A percentile compares a stretch with the other conserved stretches of the same genome.
These are phyloP conservation scores for Tylopilus sp. DNA, from an alignment of 1,284 basidiomycete genomes.

Conservation along the genomic window DNA sequence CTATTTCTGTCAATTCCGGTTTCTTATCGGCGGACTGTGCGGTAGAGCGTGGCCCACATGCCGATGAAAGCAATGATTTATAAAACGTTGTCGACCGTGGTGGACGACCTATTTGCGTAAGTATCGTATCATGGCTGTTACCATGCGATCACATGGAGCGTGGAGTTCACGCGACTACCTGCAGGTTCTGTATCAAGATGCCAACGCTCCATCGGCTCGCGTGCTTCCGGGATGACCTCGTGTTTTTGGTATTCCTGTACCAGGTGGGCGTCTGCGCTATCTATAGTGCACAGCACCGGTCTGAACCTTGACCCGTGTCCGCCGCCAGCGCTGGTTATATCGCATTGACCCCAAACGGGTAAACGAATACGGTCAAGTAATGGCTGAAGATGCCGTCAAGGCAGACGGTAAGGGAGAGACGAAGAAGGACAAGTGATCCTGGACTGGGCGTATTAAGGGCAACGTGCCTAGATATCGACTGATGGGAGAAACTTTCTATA, in stretches of 20 bases:
- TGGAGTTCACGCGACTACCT: constrained; percentile 13
- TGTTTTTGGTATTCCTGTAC: constrained; percentile 84
- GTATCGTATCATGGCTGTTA: constrained; percentile 34
- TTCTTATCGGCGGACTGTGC: constrained; percentile 17
- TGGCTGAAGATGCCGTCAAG: constrained; percentile 49
- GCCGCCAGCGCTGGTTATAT: constrained; percentile 85
- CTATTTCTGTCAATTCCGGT: constrained; percentile 17
- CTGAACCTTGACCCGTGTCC: constrained; percentile 13
- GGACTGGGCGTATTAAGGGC: no score
- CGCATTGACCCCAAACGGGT: constrained; percentile 88
- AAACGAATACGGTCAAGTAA: constrained; percentile 93
- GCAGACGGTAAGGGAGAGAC: constrained; percentile 40
- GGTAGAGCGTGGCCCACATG: constrained; percentile 85
- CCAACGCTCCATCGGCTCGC: constrained; percentile 88
- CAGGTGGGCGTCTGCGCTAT: constrained; percentile 53
- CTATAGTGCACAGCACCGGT: constrained; percentile 4
- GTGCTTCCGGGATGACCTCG: constrained; percentile 89
- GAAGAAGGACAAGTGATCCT: constrained; percentile 52
- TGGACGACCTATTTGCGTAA: constrained; percentile 92
- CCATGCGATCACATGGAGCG: constrained; percentile 17
- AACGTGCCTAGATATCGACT: no score
- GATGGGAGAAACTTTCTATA: neutral
- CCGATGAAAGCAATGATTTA: constrained; percentile 97
- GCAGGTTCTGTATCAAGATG: constrained; percentile 94
- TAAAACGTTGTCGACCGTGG: constrained; percentile 86